Evolutionary conservation across 2,329 filamentous ascomycete genomes (phyloP).

Genomic region (Purpureocillium lavendulum): DNA sequence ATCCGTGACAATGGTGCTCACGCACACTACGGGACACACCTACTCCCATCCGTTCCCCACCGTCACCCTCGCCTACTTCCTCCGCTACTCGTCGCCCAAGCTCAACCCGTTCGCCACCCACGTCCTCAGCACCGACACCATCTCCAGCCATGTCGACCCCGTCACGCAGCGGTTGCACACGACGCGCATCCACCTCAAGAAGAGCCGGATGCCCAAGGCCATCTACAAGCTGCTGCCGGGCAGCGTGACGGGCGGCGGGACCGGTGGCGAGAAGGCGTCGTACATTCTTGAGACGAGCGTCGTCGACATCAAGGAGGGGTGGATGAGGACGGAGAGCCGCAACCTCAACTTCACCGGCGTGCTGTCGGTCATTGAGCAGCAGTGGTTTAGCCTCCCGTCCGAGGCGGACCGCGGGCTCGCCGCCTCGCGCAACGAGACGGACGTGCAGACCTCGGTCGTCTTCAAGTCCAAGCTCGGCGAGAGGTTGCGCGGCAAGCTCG

Average conservation of each 20-base stretch:
- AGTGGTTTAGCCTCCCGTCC: slow-evolving; percentile 49
- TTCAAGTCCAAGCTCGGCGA: slow-evolving; percentile 67
- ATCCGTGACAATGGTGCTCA: slow-evolving; percentile 48
- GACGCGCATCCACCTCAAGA: slow-evolving; percentile 73
- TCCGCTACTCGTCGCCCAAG: slow-evolving; percentile 66
- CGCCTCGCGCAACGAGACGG: slow-evolving; percentile 37
- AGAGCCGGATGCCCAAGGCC: slow-evolving; percentile 66
- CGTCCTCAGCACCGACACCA: slow-evolving; percentile 76
- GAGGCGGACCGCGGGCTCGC: slow-evolving; percentile 15
- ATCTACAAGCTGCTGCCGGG: slow-evolving; percentile 68
- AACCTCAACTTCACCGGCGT: slow-evolving; percentile 80
- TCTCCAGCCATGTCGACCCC: slow-evolving; percentile 64
- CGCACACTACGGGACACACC: slow-evolving; percentile 57
- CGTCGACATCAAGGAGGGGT: slow-evolving; percentile 70
- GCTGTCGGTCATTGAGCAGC: slow-evolving; percentile 68
- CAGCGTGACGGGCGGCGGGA: slow-evolving; percentile 55
- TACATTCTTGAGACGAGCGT: slow-evolving; percentile 76
- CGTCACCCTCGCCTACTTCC: slow-evolving; percentile 82
- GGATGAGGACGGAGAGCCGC: slow-evolving; percentile 74
- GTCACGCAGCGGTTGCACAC: slow-evolving; percentile 68
- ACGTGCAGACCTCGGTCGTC: slow-evolving; percentile 65
- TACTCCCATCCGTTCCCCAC: slow-evolving; percentile 78
- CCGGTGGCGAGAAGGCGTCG: slow-evolving; percentile 57
- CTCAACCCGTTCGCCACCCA: slow-evolving; percentile 74
- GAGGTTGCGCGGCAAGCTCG: slow-evolving; percentile 49